Base-by-base conservation (phyloP, 2,329 filamentous ascomycete species). In the Conoideocrella luteorostrata region DNA sequence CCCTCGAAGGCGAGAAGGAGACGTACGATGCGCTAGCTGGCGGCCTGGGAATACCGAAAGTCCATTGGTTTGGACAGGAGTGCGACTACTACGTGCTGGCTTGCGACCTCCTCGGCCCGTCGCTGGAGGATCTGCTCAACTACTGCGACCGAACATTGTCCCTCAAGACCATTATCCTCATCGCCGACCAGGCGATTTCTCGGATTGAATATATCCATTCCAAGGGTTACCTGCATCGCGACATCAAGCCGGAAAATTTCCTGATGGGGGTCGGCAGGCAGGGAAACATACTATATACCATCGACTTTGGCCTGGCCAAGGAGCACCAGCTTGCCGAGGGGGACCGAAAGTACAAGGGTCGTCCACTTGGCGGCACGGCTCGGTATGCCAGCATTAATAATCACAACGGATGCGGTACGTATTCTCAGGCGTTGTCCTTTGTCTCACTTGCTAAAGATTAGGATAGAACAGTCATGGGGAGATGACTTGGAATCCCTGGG, bases 51-150 rank as follows among this genome's bases (percentile, higher is more conserved):
- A 97, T 98, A 53, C 93, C 93, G 40, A 96, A 96, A 62, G 93
- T 97, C 62, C 88, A 90, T 69, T 98, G 91, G 93, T 98, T 96
- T 69, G 93, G 93, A 56, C 96, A 90, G 48, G 93, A 98, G 71
- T 96, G 91, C 70, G 93, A 97, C 73, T 97, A 97, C 81, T 97
- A 97, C 70, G 93, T 91, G 66, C 96, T 98, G 90, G 93, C 98
- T 40, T 82, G 97, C 53, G 93, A 98, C 62, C 83, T 98, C 20
- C 86, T 98, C 46, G 93, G 93, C 26, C 93, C 93, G 54, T 93
- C 86, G 61, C 73, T 98, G 67, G 93, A 98, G 71, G 93, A 98
- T 64, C 79, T 98, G 28, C 97, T 98, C 86, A 97, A 97, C 80
- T 97, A 97, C 70, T 97, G 93, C 82, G 96, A 96, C 82, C 86